These are phyloP conservation scores for Fagus crenata DNA, from an alignment of 306 rosid genomes.

Conservation along the genomic window DNA sequence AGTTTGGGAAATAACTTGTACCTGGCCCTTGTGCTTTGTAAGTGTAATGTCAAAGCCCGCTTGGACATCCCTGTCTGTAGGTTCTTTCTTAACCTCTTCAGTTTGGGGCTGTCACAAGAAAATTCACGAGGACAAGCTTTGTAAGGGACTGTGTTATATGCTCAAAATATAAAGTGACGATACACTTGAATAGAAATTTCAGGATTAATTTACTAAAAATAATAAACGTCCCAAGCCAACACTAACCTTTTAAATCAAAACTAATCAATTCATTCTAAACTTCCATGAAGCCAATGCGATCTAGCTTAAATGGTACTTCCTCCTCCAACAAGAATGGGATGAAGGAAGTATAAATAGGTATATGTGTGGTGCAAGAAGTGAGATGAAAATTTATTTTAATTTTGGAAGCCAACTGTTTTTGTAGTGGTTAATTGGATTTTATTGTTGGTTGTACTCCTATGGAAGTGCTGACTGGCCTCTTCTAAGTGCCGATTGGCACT, in stretches of 20 bases:
- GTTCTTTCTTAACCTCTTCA: conserved; percentile 88
- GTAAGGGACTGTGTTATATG: conserved; percentile 19
- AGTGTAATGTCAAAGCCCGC: conserved; percentile 82
- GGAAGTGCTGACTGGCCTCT: too few relatives aligned
- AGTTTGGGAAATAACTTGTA: conserved; percentile 21
- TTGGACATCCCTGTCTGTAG: conserved; percentile 71
- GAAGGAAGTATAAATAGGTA: not conserved
- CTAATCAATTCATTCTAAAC: not conserved
- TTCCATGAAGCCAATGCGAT: not conserved
- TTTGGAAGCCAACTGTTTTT: too few relatives aligned
- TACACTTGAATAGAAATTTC: not conserved
- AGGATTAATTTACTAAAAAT: too few relatives aligned
- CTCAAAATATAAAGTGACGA: not conserved
- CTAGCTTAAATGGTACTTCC: not conserved
- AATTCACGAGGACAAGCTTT: conserved; percentile 25
- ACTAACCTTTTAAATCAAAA: too few relatives aligned
- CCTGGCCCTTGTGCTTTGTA: conserved; percentile 94
- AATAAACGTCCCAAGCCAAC: too few relatives aligned
- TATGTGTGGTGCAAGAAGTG: too few relatives aligned
- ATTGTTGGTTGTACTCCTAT: too few relatives aligned
- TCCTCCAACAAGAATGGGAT: not conserved
- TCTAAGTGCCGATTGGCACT: too few relatives aligned
- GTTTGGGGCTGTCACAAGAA: conserved; percentile 67
- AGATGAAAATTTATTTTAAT: too few relatives aligned
- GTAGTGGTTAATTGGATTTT: too few relatives aligned